Percentiles rank a stretch among this genome's conserved stretches.
Conservation (phyloP, 176 grass and related monocot genomes). For the Coix lacrymajobi region DNA sequence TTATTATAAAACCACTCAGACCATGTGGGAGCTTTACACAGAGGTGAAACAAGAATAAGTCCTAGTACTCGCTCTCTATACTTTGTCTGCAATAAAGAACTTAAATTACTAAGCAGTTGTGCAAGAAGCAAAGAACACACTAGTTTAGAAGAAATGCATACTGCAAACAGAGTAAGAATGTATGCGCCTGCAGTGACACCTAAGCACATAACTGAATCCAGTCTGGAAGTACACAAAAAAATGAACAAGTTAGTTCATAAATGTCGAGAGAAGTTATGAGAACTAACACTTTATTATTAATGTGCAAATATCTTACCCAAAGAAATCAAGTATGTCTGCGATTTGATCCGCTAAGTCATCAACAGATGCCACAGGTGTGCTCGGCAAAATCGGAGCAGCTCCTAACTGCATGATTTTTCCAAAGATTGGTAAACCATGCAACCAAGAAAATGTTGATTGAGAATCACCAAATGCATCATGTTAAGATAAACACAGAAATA, state of each 20-base stretch:
- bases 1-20: conserved; percentile 95
- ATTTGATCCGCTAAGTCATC: conserved; percentile 93
- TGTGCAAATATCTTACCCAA: conserved; percentile 59
- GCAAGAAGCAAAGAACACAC: conserved; percentile 11
- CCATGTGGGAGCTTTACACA: conserved; percentile 93
- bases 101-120: conserved; percentile 5
- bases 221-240: conserved; percentile 32
- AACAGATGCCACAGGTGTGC: conserved; percentile 56
- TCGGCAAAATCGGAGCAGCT: conserved; percentile 67
- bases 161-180: conserved; percentile 93
- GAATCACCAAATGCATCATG: not conserved
- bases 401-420: conserved; percentile 68
- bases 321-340: conserved; percentile 85
- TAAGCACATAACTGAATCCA: conserved; percentile 96
- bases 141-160: conserved; percentile 42
- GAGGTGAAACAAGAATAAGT: conserved; percentile 87
- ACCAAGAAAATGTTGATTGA: not conserved
- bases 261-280: not conserved
- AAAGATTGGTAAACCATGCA: conserved; percentile 20
- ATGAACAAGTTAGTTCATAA: conserved; percentile 5
- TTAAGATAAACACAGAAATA: not conserved
- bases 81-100: conserved; percentile 56
- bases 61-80: conserved; percentile 82
- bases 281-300: not conserved
- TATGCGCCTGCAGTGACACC: conserved; percentile 93